Conservation (phyloP, 2,329 filamentous ascomycete genomes). For the Erysiphe pisi region DNA sequence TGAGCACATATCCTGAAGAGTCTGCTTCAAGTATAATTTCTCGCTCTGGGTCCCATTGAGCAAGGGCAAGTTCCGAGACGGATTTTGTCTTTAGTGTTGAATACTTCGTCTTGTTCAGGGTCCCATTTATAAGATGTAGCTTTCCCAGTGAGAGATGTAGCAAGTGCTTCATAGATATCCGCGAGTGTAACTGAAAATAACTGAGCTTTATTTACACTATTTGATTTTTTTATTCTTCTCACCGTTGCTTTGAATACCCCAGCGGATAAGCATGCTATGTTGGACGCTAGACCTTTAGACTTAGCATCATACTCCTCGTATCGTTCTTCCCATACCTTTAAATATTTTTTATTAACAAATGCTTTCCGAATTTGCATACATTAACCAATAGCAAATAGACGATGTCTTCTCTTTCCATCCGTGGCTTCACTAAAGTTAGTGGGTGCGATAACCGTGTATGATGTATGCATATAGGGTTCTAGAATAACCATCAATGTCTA, state of each 20-base stretch:
- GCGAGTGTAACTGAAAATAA: constrained; percentile 23
- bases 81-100: constrained; percentile 8
- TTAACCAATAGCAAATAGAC: too few relatives aligned
- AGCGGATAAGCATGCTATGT: constrained; percentile 5
- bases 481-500: neutral
- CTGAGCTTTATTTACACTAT: neutral
- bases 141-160: constrained; percentile 17
- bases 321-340: neutral
- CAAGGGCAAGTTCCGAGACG: neutral
- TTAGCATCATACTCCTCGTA: neutral
- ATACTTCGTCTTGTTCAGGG: neutral
- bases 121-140: constrained; percentile 6
- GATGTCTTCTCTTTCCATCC: constrained; percentile 10
- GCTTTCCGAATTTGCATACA: neutral
- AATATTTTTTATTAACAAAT: neutral
- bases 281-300: neutral
- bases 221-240: neutral
- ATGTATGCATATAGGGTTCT: neutral
- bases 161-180: too few relatives aligned
- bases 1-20: constrained; percentile 7
- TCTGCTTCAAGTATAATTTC: constrained; percentile 8
- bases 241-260: neutral
- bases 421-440: neutral
- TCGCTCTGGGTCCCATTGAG: constrained; percentile 20
- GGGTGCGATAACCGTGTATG: neutral